Base-by-base conservation (phyloP, 345 rosid species). In the Punica granatum region DNA sequence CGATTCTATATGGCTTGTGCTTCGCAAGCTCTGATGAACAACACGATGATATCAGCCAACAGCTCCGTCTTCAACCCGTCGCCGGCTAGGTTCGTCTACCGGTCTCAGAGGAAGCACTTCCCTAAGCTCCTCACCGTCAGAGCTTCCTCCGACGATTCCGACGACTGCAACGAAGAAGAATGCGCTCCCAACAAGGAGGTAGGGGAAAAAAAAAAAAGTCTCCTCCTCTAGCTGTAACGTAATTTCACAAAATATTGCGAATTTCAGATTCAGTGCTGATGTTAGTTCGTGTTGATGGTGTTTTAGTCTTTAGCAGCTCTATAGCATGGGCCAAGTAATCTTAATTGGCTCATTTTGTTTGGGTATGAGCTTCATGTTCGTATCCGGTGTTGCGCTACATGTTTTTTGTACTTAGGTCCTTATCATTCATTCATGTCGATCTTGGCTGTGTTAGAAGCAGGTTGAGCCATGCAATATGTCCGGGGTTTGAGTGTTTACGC, bases 121-220 rank as follows among this genome's bases (percentile, higher is more conserved):
- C 39, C 67, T 60, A 72, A 54, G 70, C n/a, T 69, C 65, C 60
- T 82, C 65, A 70, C 84, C 23, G 75, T 86, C 53, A 78, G 88
- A 72, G 91, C 89, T 67, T 76, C 94, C 66, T 32, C 90, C 14
- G 90, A 80, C 11, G 90, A 80, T 18, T 1, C 49, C 9, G 19
- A 89, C 31, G 96, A 93, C 67, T 93, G 99, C 68, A 93, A 93
- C 56, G 79, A 60, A 10, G 97, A 88, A 74, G 97, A 90, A 72
- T 90, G 99, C 78, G 99, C 97, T 62, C 99, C 99, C 8, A 97
- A 90, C 11, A 93, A 90, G 66, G 99, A 93, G 99, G 99, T 90
- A 28, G 19, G 34, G 25, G 23, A 8, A 37, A 4, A 37, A 4
- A 37, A 37, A 37, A n/a, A n/a, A n/a, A n/a, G n/a, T n/a, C n/a